Evolutionary conservation across 1,139 yeast species (phyloP).

Genomic region (Pichia kudriavzevii): DNA sequence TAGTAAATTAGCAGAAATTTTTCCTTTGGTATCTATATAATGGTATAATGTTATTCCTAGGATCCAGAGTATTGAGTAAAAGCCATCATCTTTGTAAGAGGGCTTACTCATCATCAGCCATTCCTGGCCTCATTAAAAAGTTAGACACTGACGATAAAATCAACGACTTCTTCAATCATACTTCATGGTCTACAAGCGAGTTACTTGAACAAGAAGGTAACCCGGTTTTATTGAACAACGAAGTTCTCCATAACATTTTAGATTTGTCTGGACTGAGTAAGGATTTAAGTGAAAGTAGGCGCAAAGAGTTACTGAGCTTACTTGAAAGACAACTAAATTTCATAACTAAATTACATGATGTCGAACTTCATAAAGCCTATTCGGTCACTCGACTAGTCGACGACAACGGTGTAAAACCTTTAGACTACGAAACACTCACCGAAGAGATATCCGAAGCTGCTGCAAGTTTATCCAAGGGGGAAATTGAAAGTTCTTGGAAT

Average conservation of each 20-base stretch:
- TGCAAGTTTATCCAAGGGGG: slow-evolving; percentile 30
- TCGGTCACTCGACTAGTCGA: slow-evolving; percentile 17
- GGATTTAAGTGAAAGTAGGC: slow-evolving; percentile 12
- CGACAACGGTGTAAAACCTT: slow-evolving; percentile 13
- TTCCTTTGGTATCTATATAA: no score
- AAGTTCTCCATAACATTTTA: slow-evolving; percentile 17
- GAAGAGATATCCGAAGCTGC: slow-evolving; percentile 18
- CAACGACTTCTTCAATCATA: slow-evolving; percentile 8
- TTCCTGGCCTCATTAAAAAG: not conserved
- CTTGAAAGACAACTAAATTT: slow-evolving; percentile 24
- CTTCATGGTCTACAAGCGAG: slow-evolving; percentile 20
- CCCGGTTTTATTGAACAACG: slow-evolving; percentile 10
- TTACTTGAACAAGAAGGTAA: slow-evolving; percentile 7
- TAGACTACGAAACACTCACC: slow-evolving; percentile 27
- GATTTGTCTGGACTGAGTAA: slow-evolving; percentile 26
- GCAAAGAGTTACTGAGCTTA: slow-evolving; percentile 11
- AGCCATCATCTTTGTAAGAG: no score
- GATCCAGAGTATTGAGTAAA: no score
- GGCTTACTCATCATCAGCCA: not conserved
- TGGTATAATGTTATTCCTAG: no score
- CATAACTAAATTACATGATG: slow-evolving; percentile 20
- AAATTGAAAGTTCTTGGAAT: slow-evolving; percentile 32
- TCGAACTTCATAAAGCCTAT: slow-evolving; percentile 5
- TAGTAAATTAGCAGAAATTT: no score
- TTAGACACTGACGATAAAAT: slow-evolving; percentile 10